These are phyloP conservation scores for Gliomastix tumulicola DNA, from an alignment of 2,329 filamentous ascomycete genomes.

Conservation along the genomic window DNA sequence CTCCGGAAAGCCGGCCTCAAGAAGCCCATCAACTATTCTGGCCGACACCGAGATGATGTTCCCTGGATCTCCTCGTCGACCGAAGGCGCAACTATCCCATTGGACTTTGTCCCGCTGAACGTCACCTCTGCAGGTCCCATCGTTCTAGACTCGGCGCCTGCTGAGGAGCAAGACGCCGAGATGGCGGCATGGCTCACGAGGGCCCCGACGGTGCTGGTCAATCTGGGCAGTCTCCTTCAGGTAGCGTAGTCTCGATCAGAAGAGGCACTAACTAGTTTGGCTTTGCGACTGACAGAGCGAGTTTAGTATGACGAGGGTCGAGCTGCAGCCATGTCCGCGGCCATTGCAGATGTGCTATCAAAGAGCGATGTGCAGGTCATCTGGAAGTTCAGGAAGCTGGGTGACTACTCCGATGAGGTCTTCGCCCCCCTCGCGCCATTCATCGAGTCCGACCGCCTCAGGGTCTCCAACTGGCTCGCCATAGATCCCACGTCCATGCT, in stretches of 20 bases:
- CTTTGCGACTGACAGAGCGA: neutral
- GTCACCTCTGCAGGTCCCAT: conserved; percentile 14
- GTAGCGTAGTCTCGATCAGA: neutral
- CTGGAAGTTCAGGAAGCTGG: conserved; percentile 14
- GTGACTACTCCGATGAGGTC: conserved; percentile 5
- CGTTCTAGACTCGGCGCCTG: conserved; percentile 8
- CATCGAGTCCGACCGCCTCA: conserved; percentile 6
- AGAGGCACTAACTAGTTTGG: neutral
- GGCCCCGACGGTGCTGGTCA: conserved; percentile 15
- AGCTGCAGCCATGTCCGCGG: conserved; percentile 11
- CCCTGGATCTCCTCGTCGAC: no score
- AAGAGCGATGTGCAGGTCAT: conserved; percentile 14
- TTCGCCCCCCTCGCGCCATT: conserved; percentile 4
- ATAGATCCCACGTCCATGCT: conserved; percentile 18
- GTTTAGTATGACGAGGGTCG: conserved; percentile 7
- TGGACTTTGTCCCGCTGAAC: conserved; percentile 11
- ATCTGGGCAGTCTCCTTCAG: conserved; percentile 11
- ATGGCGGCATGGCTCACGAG: conserved; percentile 12
- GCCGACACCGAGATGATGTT: no score
- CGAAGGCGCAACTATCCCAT: conserved; percentile 14
- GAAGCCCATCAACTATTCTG: no score
- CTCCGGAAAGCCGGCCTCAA: no score
- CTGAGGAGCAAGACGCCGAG: conserved; percentile 14
- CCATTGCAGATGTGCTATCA: conserved; percentile 9
- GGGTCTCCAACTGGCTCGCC: conserved; percentile 13